Evolutionary conservation across 805 yeast genomes (phyloP).

Genomic region (Candida yuanshanica): DNA sequence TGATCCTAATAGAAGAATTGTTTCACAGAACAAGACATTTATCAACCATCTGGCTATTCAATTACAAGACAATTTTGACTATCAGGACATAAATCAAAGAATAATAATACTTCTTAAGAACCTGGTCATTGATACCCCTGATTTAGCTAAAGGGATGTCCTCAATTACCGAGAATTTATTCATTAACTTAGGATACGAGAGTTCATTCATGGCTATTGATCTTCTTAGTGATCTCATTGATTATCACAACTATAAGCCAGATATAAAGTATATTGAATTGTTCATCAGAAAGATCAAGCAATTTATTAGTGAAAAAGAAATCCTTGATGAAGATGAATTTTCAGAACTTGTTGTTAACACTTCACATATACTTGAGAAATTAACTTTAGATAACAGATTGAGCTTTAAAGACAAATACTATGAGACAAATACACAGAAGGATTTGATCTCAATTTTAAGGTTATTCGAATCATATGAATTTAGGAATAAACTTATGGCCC

Average conservation of each 20-base stretch:
- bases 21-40: slow-evolving; percentile 6
- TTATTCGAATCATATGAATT: slow-evolving; percentile 9
- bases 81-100: slow-evolving; percentile 18
- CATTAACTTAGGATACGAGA: slow-evolving; percentile 11
- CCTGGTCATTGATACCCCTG: slow-evolving; percentile 15
- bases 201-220: slow-evolving; percentile 12
- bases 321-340: slow-evolving; percentile 21
- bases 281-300: slow-evolving; percentile 6
- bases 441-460: slow-evolving; percentile 7
- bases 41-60: slow-evolving; percentile 9
- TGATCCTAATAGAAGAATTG: slow-evolving; percentile 14
- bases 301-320: slow-evolving; percentile 1
- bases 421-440: slow-evolving; percentile 9
- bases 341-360: slow-evolving; percentile 14
- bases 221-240: slow-evolving; percentile 13
- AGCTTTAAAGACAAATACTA: slow-evolving; percentile 9
- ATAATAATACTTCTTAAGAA: slow-evolving; percentile 15
- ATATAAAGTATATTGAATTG: slow-evolving; percentile 7
- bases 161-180: slow-evolving; percentile 10
- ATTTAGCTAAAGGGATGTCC: slow-evolving; percentile 9
- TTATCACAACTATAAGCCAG: slow-evolving; percentile 4
- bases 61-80: slow-evolving; percentile 15
- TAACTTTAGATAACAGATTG: slow-evolving; percentile 14
- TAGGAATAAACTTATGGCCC: slow-evolving; percentile 15
- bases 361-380: slow-evolving; percentile 14